These are phyloP conservation scores for Agaricus blazei DNA, from an alignment of 768 basidiomycete genomes.

Conservation along the genomic window DNA sequence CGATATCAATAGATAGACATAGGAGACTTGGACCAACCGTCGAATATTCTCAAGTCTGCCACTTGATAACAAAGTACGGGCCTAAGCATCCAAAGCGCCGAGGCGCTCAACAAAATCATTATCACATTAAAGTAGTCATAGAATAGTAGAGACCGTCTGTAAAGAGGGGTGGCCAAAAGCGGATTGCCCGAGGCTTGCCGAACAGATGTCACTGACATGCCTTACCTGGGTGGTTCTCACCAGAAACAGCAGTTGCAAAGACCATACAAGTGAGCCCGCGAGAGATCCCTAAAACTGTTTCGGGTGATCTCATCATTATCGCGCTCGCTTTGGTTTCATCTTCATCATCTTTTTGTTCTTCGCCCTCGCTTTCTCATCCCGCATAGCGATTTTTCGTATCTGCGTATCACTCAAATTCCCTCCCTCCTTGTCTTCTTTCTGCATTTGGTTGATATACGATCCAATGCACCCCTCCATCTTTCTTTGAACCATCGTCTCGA, in stretches of 20 bases:
- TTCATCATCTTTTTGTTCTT: conserved; percentile 34
- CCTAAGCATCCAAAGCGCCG: neutral
- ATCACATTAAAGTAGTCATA: conserved; percentile 2
- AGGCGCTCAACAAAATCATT: neutral
- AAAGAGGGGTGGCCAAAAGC: neutral
- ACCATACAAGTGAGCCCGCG: too few species aligned
- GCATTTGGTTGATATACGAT: conserved; percentile 37
- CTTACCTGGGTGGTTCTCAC: neutral
- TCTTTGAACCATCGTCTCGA: conserved; percentile 38
- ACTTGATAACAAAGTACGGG: neutral
- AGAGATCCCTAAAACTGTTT: neutral
- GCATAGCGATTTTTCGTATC: conserved; percentile 49
- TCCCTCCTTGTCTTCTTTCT: conserved; percentile 48
- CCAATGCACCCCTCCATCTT: conserved; percentile 74
- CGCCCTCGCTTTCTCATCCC: conserved; percentile 36
- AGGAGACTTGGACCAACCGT: neutral
- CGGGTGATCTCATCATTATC: conserved; percentile 1
- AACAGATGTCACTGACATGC: neutral
- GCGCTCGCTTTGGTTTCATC: conserved; percentile 20
- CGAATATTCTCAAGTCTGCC: neutral
- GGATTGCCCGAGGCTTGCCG: neutral
- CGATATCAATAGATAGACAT: neutral
- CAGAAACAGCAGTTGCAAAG: neutral
- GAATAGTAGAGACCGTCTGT: neutral
- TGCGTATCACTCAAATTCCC: conserved; percentile 65